Evolutionary conservation across 352 stramenopile genomes (phyloP), one percentile per base, ranked within the genome.

Genomic region (Albugo laibachii): DNA sequence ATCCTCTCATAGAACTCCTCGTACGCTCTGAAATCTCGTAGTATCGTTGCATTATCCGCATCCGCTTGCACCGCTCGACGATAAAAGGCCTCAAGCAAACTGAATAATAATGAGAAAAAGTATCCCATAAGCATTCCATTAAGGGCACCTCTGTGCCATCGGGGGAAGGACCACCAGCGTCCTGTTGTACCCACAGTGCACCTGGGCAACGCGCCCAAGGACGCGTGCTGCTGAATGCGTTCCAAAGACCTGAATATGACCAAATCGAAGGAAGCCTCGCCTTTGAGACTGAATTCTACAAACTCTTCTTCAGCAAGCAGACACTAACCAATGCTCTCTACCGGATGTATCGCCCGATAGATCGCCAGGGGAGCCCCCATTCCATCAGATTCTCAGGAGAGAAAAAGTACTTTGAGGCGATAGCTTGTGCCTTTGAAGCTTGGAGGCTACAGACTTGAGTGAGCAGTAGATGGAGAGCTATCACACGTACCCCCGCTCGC

Each of bases 191-290:
- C 83, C 80, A 46, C 80, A 86, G 37, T 76, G 62, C 4, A 81
- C 83, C 0, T 69, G 67, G 21, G 66, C 72, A 12, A 95, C 80
- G 12, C 69, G 68, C 5, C 85, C 88, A 2, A 94, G 68, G 42
- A 77, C 86, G 41, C 78, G 75, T 52, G 80, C 77, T 5, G 74
- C 65, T 15, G 81, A 83, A 59, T 83, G 86, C 5, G 87, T 83
- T 12, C 86, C 89, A 54, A 94, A 95, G 11, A 97, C 83, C 55
- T 97, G 72, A 14, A 96, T 57, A 54, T 87, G 58, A 19, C 83
- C 82, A 45, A 97, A 62, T 56, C 95, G 83, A 45, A 97, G 57
- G 48, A 93, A 95, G 50, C 86, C 83, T 43, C 66, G 85, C 36
- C 55, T 65, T 55, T 95, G 76, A 4, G 96, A 53, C 53, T 97